Conservation (phyloP, 371 early-diverging fungal genomes). For the Rhizopus stolonifer region DNA sequence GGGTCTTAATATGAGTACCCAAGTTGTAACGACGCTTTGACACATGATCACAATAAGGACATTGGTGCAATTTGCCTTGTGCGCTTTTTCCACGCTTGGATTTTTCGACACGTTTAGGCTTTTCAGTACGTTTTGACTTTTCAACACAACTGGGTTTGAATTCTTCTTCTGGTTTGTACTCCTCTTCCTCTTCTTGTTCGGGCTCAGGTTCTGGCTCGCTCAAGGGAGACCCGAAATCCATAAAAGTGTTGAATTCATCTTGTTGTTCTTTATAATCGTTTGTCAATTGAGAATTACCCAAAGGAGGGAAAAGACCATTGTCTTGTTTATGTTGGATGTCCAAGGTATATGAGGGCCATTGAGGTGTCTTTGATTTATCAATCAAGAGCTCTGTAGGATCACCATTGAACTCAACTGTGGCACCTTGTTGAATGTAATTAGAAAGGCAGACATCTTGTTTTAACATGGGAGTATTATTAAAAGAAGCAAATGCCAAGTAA, state of each 20-base stretch:
- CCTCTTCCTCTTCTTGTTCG: background rate
- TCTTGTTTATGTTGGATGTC: no score
- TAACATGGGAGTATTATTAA: background rate
- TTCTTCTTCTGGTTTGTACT: background rate
- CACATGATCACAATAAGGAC: slow-evolving; percentile 49
- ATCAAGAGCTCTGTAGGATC: slow-evolving; percentile 20
- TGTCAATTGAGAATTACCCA: background rate
- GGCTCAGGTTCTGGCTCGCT: background rate
- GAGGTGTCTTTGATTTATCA: slow-evolving; percentile 23
- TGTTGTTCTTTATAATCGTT: background rate
- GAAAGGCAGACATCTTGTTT: slow-evolving; percentile 5
- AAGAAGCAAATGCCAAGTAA: slow-evolving; percentile 1
- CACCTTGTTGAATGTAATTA: slow-evolving; percentile 11
- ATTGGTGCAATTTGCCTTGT: slow-evolving; percentile 15
- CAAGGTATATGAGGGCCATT: background rate
- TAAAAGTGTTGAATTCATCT: background rate
- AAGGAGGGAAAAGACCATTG: background rate
- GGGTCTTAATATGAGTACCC: slow-evolving; percentile 68
- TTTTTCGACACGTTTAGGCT: background rate
- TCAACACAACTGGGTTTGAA: background rate
- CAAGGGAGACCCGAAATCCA: background rate
- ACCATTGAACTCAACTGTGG: slow-evolving; percentile 20
- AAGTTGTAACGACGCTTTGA: slow-evolving; percentile 74
- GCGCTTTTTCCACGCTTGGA: background rate
- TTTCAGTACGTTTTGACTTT: background rate